These are phyloP conservation scores for Solanum paucissectum DNA, from an alignment of 257 asterid species.

Conservation along the genomic window DNA sequence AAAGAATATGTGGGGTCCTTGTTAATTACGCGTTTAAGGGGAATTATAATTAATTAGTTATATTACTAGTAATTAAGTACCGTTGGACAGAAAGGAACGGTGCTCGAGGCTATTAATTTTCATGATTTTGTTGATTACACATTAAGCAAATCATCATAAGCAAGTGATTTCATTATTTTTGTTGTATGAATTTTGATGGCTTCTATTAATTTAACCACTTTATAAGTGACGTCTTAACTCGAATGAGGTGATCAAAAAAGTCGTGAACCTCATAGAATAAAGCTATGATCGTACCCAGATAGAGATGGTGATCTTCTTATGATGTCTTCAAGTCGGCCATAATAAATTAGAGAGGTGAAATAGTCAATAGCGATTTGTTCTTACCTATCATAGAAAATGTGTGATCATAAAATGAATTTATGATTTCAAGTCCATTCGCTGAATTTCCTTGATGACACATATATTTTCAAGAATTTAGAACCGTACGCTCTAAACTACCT, in stretches of 20 bases:
- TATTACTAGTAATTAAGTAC: constrained; percentile 15
- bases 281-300: not conserved
- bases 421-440: too few species aligned
- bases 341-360: too few species aligned
- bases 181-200: not conserved
- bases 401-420: not conserved
- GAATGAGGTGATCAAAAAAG: not conserved
- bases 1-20: not conserved
- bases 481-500: too few species aligned
- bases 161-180: not conserved
- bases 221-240: not conserved
- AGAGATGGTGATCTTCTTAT: not conserved
- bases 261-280: not conserved
- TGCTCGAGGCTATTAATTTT: constrained; percentile 24
- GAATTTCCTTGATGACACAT: not conserved
- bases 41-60: not conserved
- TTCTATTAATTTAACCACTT: not conserved
- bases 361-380: not conserved
- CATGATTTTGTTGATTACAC: not conserved
- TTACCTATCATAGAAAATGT: not conserved
- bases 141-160: not conserved
- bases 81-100: constrained; percentile 35
- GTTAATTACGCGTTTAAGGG: constrained; percentile 11
- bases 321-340: not conserved
- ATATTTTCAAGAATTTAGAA: not conserved